phyloP scores from a whole-genome alignment of 352 stramenopile species.

The Elongisporangium prolatum region DNA sequence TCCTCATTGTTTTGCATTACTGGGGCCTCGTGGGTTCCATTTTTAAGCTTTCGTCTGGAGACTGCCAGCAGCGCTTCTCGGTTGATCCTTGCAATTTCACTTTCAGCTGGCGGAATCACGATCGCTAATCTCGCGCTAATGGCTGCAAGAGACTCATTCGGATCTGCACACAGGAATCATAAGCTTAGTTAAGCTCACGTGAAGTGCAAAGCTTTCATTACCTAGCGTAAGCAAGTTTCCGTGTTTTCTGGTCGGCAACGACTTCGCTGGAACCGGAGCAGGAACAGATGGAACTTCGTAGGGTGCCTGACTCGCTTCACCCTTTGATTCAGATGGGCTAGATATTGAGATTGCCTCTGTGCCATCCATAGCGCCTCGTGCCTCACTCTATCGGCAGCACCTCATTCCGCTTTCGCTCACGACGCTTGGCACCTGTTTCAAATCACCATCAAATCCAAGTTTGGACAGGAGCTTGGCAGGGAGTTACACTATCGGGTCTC shows the following conservation, averaged over 20 bases:
- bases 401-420: background rate
- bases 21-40: background rate
- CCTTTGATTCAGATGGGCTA: background rate
- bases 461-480: background rate
- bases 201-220: background rate
- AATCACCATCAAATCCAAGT: background rate
- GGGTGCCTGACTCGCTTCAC: too few relatives aligned
- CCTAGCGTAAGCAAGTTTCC: background rate
- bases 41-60: slow-evolving; percentile 12
- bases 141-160: slow-evolving; percentile 37
- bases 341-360: background rate
- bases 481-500: background rate
- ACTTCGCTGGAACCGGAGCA: background rate
- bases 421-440: background rate
- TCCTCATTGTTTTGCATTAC: background rate
- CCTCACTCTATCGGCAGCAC: background rate
- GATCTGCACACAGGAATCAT: slow-evolving; percentile 14
- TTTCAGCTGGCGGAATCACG: slow-evolving; percentile 50
- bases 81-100: slow-evolving; percentile 71
- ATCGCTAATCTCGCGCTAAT: slow-evolving; percentile 59
- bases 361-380: background rate
- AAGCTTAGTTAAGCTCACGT: background rate
- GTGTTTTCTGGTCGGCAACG: background rate
- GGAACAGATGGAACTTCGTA: background rate
- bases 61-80: slow-evolving; percentile 30